phyloP scores from a whole-genome alignment of 2,329 filamentous ascomycete genomes.

The Polychaeton citri region DNA sequence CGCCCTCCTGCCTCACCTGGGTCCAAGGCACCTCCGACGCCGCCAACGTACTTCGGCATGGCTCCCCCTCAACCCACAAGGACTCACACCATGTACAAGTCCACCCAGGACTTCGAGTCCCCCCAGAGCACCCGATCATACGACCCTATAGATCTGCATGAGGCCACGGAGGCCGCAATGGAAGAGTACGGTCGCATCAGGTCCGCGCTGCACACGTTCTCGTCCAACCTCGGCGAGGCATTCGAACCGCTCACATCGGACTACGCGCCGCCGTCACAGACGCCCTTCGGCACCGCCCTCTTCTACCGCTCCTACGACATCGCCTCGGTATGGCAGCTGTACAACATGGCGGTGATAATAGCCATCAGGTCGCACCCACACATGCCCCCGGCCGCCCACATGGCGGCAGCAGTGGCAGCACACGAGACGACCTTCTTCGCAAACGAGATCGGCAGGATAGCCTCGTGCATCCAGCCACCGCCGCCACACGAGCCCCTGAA shows the following conservation, averaged over 20 bases:
- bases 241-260: constrained; percentile 66
- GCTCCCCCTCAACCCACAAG: constrained; percentile 25
- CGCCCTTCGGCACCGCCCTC: constrained; percentile 71
- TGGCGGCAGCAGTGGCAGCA: constrained; percentile 68
- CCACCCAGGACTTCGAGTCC: constrained; percentile 2
- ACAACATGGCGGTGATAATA: constrained; percentile 72
- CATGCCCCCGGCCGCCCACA: constrained; percentile 84
- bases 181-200: constrained; percentile 68
- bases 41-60: constrained; percentile 41
- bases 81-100: constrained; percentile 12
- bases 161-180: constrained; percentile 55
- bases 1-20: constrained; percentile 17
- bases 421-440: constrained; percentile 57
- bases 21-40: constrained; percentile 4
- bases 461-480: constrained; percentile 46
- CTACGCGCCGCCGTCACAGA: constrained; percentile 43
- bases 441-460: constrained; percentile 65
- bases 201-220: constrained; percentile 55
- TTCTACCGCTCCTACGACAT: constrained; percentile 82
- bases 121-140: constrained; percentile 24
- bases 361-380: constrained; percentile 71
- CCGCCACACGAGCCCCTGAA: constrained; percentile 46
- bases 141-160: constrained; percentile 44
- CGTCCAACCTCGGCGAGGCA: constrained; percentile 52
- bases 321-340: constrained; percentile 75